These are phyloP conservation scores for Thielaviopsis musarum DNA, from an alignment of 2,329 filamentous ascomycete species.

Conservation along the genomic window DNA sequence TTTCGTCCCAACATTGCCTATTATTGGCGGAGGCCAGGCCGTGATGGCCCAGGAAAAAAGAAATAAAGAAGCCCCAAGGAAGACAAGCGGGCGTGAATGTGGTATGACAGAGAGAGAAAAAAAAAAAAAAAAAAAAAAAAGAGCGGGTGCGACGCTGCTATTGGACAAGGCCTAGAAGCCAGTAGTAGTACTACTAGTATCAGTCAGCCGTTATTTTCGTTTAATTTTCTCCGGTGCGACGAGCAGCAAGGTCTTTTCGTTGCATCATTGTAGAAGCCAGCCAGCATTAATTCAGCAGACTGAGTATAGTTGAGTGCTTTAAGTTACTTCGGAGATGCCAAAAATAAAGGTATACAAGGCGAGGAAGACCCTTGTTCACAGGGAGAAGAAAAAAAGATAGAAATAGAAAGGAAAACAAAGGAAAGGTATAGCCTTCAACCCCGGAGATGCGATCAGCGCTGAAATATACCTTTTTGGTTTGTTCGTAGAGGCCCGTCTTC, in stretches of 20 bases:
- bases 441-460: neutral
- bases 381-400: too few relatives aligned
- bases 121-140: too few relatives aligned
- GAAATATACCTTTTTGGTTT: neutral
- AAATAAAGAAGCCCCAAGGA: neutral
- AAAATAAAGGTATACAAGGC: too few relatives aligned
- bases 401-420: too few relatives aligned
- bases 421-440: neutral
- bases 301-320: too few relatives aligned
- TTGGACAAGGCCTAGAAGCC: neutral
- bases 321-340: too few relatives aligned
- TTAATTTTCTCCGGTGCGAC: neutral
- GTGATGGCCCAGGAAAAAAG: neutral
- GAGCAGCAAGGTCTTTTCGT: neutral
- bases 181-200: too few relatives aligned
- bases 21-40: neutral
- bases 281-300: too few relatives aligned
- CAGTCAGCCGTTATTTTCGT: neutral
- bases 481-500: neutral
- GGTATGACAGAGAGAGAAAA: too few relatives aligned
- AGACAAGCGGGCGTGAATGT: neutral
- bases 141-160: neutral
- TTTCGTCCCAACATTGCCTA: neutral
- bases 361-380: too few relatives aligned
- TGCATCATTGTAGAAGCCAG: too few relatives aligned